These are phyloP conservation scores for Solanum infundibuliforme DNA, from an alignment of 257 asterid genomes.

Conservation along the genomic window DNA sequence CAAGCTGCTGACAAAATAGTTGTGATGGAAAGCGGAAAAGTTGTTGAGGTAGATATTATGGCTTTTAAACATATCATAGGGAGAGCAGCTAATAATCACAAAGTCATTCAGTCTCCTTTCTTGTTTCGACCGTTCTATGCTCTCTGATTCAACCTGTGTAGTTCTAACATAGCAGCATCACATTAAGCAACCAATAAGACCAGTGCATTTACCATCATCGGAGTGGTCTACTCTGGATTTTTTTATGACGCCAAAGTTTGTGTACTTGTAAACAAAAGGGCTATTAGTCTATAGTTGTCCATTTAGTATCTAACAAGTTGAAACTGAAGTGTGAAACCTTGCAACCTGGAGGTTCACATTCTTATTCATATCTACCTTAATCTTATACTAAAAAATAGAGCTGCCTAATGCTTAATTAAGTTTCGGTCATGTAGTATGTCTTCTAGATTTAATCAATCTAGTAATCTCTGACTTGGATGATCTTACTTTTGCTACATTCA, in stretches of 20 bases:
- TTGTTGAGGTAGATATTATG: conserved; percentile 57
- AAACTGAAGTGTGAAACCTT: not conserved
- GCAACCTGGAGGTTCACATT: not conserved
- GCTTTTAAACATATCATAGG: not conserved
- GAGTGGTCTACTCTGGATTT: not conserved
- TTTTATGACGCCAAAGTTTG: not conserved
- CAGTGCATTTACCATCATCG: not conserved
- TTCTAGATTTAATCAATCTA: not conserved
- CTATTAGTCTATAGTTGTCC: not conserved
- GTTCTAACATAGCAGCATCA: not conserved
- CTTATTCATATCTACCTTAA: not conserved
- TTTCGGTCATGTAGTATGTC: not conserved
- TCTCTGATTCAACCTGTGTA: not conserved
- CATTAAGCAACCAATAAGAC: not conserved
- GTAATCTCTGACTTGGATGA: not conserved
- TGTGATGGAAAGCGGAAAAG: conserved; percentile 76
- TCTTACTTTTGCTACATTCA: conserved; percentile 15
- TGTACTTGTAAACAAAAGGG: not conserved
- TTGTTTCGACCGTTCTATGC: not conserved
- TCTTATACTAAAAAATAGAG: not conserved
- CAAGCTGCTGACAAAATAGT: conserved; percentile 82
- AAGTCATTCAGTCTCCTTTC: not conserved
- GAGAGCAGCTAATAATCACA: not conserved
- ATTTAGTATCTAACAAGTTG: not conserved
- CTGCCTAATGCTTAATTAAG: not conserved